These are phyloP conservation scores for Suillus placidus DNA, from an alignment of 768 basidiomycete species.

Conservation along the genomic window DNA sequence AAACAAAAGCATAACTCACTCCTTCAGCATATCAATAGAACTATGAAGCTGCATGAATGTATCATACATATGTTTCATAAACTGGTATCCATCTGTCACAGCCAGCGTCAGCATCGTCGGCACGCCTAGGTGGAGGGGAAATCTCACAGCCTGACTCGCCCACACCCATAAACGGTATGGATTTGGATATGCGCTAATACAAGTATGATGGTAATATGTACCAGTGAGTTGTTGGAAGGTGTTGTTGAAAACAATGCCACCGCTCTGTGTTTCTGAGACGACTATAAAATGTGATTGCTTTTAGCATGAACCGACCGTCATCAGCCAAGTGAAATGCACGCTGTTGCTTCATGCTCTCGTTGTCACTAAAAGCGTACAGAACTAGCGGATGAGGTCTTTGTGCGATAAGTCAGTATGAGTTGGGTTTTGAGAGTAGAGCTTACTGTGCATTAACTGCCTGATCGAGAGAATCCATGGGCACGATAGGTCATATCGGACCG, in stretches of 20 bases:
- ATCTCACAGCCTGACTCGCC: conserved; percentile 68
- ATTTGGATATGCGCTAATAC: not conserved
- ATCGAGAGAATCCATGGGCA: conserved; percentile 56
- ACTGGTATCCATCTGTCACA: conserved; percentile 55
- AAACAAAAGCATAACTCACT: conserved; percentile 38
- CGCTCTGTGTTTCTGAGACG: conserved; percentile 56
- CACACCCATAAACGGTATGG: conserved; percentile 51
- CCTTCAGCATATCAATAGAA: conserved; percentile 57
- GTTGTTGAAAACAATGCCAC: conserved; percentile 61
- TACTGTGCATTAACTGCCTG: conserved; percentile 59
- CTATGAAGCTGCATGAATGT: conserved; percentile 53
- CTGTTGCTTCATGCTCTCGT: conserved; percentile 40
- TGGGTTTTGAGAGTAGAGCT: conserved; percentile 15
- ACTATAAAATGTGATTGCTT: conserved; percentile 41
- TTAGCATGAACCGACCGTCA: conserved; percentile 26
- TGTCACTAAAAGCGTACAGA: conserved; percentile 64
- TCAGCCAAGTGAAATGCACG: conserved; percentile 30
- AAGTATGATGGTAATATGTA: conserved; percentile 31
- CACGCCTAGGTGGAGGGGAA: not conserved
- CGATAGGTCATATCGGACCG: conserved; percentile 68
- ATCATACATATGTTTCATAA: conserved; percentile 56
- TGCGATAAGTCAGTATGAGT: conserved; percentile 1
- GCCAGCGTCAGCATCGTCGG: not conserved
- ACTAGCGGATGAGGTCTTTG: conserved; percentile 60
- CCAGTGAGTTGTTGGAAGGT: conserved; percentile 55